These are phyloP conservation scores for Amylostereum areolatum DNA, from an alignment of 1,284 basidiomycete species.

Conservation along the genomic window DNA sequence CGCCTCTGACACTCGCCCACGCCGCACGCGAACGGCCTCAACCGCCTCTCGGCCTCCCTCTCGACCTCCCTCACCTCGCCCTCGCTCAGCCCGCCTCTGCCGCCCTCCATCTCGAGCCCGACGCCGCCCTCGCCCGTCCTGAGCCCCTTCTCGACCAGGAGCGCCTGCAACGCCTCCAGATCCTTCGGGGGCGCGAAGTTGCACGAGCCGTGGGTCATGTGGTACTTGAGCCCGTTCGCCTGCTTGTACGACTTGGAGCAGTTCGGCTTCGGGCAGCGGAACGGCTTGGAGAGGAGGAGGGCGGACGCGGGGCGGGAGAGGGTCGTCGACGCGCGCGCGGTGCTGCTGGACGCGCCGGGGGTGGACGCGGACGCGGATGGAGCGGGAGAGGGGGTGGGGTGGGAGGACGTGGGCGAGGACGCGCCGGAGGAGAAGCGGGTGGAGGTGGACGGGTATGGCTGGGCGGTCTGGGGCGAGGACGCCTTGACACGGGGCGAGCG, in stretches of 20 bases:
- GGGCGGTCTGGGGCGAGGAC: conserved; percentile 72
- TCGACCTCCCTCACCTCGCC: conserved; percentile 70
- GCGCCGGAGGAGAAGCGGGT: conserved; percentile 27
- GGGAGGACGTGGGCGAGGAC: conserved; percentile 25
- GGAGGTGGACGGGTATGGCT: conserved; percentile 56
- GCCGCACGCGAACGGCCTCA: conserved; percentile 84
- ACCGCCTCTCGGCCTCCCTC: conserved; percentile 71
- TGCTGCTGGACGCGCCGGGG: neutral
- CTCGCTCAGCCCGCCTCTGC: conserved; percentile 40
- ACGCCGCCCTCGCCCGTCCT: conserved; percentile 25
- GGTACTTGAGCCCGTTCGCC: conserved; percentile 94
- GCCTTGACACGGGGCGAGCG: conserved; percentile 28
- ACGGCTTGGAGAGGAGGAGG: conserved; percentile 75
- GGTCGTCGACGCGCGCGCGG: conserved; percentile 36
- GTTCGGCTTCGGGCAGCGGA: conserved; percentile 93
- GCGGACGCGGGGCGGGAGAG: conserved; percentile 47
- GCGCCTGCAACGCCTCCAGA: conserved; percentile 61
- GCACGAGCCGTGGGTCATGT: conserved; percentile 93
- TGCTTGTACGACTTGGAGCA: conserved; percentile 99
- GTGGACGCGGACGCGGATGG: conserved; percentile 16
- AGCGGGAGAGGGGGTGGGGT: conserved; percentile 1
- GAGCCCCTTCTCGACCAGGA: conserved; percentile 54
- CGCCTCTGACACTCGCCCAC: conserved; percentile 88
- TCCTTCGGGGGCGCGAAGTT: conserved; percentile 85
- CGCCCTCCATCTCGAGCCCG: conserved; percentile 55